Evolutionary conservation across 345 rosid genomes (phyloP).

Genomic region (Trapa bicornis): DNA sequence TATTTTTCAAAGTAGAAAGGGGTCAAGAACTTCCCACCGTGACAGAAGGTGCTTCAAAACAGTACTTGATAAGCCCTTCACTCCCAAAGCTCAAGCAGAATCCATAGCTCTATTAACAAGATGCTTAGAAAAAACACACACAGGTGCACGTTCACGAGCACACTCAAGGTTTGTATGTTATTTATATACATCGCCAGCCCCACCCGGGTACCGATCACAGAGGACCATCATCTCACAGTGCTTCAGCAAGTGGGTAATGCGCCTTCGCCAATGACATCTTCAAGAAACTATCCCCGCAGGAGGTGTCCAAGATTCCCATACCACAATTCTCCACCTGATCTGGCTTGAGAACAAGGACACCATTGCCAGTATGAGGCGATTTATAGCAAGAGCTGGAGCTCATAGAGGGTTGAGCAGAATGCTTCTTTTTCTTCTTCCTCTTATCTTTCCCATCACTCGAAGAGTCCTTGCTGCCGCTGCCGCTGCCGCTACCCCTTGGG

Average conservation of each 20-base stretch:
- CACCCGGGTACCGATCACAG: background rate
- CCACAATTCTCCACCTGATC: conserved; percentile 18
- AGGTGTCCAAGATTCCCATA: conserved; percentile 36
- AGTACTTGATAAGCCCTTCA: no score
- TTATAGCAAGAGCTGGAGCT: conserved; percentile 17
- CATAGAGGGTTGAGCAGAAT: conserved; percentile 27
- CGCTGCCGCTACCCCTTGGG: conserved; percentile 32
- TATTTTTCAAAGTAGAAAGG: no score
- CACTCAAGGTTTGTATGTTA: background rate
- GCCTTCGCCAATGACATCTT: conserved; percentile 22
- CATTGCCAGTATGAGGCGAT: conserved; percentile 12
- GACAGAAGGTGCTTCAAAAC: no score
- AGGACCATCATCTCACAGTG: conserved; percentile 19
- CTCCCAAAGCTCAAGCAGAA: background rate
- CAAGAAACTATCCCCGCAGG: conserved; percentile 51
- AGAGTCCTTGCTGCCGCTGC: conserved; percentile 29
- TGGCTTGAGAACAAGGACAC: conserved; percentile 9
- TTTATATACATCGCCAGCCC: conserved; percentile 3
- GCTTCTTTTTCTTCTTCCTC: conserved; percentile 44
- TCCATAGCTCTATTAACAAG: background rate
- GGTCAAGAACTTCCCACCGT: no score
- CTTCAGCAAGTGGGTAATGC: conserved; percentile 49
- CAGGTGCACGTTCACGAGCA: background rate
- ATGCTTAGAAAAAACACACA: no score
- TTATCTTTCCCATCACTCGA: conserved; percentile 19